Percentiles rank a stretch among this genome's conserved stretches.
phyloP scores from a whole-genome alignment of 176 grass and related monocot species.

The Puya raimondii region DNA sequence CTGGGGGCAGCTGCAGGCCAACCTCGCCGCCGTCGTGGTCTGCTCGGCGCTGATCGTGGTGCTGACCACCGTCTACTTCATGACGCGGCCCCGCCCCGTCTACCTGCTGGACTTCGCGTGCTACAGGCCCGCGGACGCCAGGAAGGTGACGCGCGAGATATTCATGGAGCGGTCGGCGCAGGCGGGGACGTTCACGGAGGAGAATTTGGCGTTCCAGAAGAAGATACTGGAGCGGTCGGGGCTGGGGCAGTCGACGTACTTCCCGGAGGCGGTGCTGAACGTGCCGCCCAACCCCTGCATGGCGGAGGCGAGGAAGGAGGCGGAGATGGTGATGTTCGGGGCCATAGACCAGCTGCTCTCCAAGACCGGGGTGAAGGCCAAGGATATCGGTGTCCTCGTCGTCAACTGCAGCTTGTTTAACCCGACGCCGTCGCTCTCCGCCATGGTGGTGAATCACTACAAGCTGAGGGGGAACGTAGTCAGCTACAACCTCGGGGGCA shows the following conservation, averaged over 20 bases:
- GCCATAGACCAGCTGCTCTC: slow-evolving; percentile 55
- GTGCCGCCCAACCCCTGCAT: slow-evolving; percentile 72
- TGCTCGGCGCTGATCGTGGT: neutral
- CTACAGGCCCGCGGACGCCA: slow-evolving; percentile 16
- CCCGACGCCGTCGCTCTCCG: slow-evolving; percentile 75
- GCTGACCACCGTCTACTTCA: slow-evolving; percentile 22
- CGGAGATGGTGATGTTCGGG: slow-evolving; percentile 80
- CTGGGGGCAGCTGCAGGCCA: neutral
- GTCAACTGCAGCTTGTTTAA: slow-evolving; percentile 87
- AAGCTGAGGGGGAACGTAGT: slow-evolving; percentile 63
- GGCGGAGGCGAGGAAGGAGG: slow-evolving; percentile 82
- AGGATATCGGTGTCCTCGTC: slow-evolving; percentile 58
- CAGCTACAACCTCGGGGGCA: slow-evolving; percentile 81
- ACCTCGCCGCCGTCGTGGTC: neutral
- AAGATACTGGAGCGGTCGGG: slow-evolving; percentile 75
- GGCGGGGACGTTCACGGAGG: slow-evolving; percentile 39
- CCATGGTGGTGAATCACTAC: slow-evolving; percentile 80
- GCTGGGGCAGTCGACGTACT: slow-evolving; percentile 52
- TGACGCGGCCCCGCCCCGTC: slow-evolving; percentile 26
- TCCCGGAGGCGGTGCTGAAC: slow-evolving; percentile 54
- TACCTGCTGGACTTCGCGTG: slow-evolving; percentile 61
- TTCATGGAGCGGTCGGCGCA: slow-evolving; percentile 49
- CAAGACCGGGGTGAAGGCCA: slow-evolving; percentile 43
- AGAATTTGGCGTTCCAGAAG: slow-evolving; percentile 69
- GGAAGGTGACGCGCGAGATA: slow-evolving; percentile 42